A percentile compares a stretch with the other conserved stretches of the same genome.
Conservation (phyloP, 106 monocot species). For the Dioscorea alata region DNA sequence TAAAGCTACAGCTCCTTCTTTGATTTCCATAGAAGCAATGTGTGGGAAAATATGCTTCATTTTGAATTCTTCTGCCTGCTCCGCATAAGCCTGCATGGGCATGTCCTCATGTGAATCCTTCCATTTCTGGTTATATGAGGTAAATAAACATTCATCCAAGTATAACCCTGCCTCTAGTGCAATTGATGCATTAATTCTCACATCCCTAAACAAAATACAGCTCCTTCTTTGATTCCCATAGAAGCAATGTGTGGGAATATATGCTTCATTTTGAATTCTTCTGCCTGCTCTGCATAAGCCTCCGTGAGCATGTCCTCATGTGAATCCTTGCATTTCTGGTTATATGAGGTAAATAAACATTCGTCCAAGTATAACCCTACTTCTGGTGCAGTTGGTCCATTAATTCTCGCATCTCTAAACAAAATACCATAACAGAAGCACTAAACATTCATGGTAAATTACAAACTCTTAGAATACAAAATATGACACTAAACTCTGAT, state of each 20-base stretch:
- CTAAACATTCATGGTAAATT: neutral
- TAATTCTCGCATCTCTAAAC: constrained; percentile 74
- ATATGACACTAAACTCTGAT: no score
- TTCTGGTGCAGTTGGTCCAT: constrained; percentile 93
- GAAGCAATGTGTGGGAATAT: constrained; percentile 78
- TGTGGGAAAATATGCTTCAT: constrained; percentile 65
- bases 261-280: constrained; percentile 70
- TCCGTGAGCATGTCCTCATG: constrained; percentile 86
- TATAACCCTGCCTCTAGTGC: constrained; percentile 91
- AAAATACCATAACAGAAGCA: constrained; percentile 3
- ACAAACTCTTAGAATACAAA: neutral
- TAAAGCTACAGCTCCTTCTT: constrained; percentile 86
- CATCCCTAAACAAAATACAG: constrained; percentile 61
- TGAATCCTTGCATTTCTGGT: constrained; percentile 88
- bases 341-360: constrained; percentile 87
- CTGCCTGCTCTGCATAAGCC: constrained; percentile 63
- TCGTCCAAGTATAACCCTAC: constrained; percentile 91
- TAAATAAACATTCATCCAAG: constrained; percentile 86
- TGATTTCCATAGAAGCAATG: constrained; percentile 88
- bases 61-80: constrained; percentile 77
- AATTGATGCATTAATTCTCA: constrained; percentile 78
- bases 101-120: constrained; percentile 84
- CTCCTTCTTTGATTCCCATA: constrained; percentile 93
- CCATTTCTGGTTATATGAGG: constrained; percentile 95
- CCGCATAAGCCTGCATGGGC: constrained; percentile 71